Evolutionary conservation across 179 eudicot species (phyloP).

Genomic region (Camellia oleifera): DNA sequence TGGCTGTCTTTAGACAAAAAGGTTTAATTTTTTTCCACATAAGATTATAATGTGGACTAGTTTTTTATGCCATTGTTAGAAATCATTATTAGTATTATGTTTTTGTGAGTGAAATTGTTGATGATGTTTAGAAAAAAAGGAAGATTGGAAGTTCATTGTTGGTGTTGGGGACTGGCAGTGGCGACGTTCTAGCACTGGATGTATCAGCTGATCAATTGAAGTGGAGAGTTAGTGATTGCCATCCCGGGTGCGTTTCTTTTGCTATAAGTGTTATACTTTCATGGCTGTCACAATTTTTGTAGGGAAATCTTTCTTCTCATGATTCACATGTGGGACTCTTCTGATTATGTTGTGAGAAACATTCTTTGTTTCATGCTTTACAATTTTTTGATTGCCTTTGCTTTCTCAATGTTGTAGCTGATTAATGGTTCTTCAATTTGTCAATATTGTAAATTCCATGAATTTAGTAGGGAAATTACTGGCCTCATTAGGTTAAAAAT

Average conservation of each 20-base stretch:
- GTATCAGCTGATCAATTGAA: conserved; percentile 80
- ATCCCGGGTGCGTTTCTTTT: conserved; percentile 74
- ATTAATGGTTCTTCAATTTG: background rate
- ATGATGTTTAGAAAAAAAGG: conserved; percentile 65
- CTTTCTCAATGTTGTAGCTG: background rate
- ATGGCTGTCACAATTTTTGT: background rate
- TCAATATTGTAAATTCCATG: background rate
- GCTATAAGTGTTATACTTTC: background rate
- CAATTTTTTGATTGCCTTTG: background rate
- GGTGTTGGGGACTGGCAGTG: conserved; percentile 88
- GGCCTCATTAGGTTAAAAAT: background rate
- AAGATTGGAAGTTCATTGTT: conserved; percentile 67
- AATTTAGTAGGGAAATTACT: background rate
- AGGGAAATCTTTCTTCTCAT: background rate
- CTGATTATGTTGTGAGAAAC: background rate
- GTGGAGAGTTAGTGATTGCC: conserved; percentile 89
- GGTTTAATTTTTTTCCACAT: conserved; percentile 29
- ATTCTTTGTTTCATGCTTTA: background rate
- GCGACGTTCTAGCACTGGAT: conserved; percentile 80
- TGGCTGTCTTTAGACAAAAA: conserved; percentile 74
- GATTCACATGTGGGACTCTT: background rate
- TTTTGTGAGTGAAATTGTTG: conserved; percentile 11
- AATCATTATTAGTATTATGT: background rate
- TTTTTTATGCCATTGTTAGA: background rate
- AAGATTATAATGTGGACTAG: background rate